A percentile compares a stretch with the other conserved stretches of the same genome.
These are phyloP conservation scores for Scedosporium minutisporum DNA, from an alignment of 2,329 filamentous ascomycete genomes.

Conservation along the genomic window DNA sequence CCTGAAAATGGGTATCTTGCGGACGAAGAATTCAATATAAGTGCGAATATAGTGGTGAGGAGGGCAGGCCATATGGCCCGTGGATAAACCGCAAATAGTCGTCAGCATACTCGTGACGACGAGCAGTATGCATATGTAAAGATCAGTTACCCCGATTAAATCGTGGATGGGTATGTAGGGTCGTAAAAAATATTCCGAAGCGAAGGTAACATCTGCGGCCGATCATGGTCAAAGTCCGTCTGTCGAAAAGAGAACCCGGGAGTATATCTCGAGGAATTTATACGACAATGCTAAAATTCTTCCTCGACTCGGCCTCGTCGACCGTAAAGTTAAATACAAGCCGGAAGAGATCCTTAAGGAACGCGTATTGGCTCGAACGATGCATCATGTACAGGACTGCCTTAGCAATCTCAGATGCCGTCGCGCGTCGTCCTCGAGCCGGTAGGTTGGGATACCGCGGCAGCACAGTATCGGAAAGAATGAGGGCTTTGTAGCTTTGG, in stretches of 20 bases:
- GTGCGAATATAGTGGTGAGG: not conserved
- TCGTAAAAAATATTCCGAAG: too few species aligned
- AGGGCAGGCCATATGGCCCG: not conserved
- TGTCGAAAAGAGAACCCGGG: too few species aligned
- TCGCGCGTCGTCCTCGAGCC: constrained; percentile 45
- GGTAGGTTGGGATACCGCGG: constrained; percentile 32
- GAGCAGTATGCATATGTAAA: too few species aligned
- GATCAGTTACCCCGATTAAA: too few species aligned
- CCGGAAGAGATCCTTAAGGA: constrained; percentile 72
- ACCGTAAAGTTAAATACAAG: constrained; percentile 77
- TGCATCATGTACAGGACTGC: constrained; percentile 68
- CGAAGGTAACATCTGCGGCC: too few species aligned
- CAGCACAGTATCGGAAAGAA: constrained; percentile 59
- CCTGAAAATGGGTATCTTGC: constrained; percentile 1
- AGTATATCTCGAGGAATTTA: constrained; percentile 16
- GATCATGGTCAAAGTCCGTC: not conserved
- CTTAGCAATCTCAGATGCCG: constrained; percentile 67
- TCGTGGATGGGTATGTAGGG: too few species aligned
- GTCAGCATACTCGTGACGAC: too few species aligned
- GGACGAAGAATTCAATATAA: not conserved
- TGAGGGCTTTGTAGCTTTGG: constrained; percentile 70
- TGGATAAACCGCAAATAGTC: too few species aligned
- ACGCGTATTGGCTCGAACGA: constrained; percentile 61
- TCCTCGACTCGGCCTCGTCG: constrained; percentile 64
- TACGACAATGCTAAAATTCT: constrained; percentile 52